Conservation (phyloP, 164 flowering plant genomes). For the Cinnamomum chago region DNA sequence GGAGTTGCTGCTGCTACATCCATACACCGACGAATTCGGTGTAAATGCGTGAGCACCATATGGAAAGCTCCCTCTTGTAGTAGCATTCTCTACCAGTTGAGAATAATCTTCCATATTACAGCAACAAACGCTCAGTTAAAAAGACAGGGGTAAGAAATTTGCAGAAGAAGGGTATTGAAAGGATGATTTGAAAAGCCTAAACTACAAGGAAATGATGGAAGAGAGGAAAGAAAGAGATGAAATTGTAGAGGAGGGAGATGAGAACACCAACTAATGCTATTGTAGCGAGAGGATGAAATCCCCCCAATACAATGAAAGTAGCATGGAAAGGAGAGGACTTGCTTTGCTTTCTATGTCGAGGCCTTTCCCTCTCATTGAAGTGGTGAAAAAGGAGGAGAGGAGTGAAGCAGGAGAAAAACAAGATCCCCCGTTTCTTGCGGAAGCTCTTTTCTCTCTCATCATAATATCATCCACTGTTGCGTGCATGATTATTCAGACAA, state of each 20-base stretch:
- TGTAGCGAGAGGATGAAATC: background rate
- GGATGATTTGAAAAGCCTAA: background rate
- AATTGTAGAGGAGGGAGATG: background rate
- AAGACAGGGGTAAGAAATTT: background rate
- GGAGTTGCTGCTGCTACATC: constrained; percentile 25
- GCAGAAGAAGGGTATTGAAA: constrained; percentile 7
- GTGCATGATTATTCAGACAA: background rate
- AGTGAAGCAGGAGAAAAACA: background rate
- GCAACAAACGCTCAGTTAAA: constrained; percentile 7
- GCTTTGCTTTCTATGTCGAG: background rate
- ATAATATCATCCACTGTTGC: background rate
- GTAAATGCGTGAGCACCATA: constrained; percentile 31
- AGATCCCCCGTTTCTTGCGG: constrained; percentile 9
- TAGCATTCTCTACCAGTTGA: constrained; percentile 29
- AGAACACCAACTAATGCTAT: too few species aligned
- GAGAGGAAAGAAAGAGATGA: background rate
- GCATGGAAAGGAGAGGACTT: background rate
- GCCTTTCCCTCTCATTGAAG: background rate
- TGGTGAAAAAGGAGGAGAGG: background rate
- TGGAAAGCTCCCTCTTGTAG: constrained; percentile 45
- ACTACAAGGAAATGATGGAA: background rate
- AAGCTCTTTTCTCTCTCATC: constrained; percentile 1
- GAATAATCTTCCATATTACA: constrained; percentile 47
- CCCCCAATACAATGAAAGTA: background rate
- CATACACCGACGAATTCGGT: constrained; percentile 34